A percentile compares a stretch with the other conserved stretches of the same genome.
These are phyloP conservation scores for Stephania japonica DNA, from an alignment of 164 flowering plant genomes.

Conservation along the genomic window DNA sequence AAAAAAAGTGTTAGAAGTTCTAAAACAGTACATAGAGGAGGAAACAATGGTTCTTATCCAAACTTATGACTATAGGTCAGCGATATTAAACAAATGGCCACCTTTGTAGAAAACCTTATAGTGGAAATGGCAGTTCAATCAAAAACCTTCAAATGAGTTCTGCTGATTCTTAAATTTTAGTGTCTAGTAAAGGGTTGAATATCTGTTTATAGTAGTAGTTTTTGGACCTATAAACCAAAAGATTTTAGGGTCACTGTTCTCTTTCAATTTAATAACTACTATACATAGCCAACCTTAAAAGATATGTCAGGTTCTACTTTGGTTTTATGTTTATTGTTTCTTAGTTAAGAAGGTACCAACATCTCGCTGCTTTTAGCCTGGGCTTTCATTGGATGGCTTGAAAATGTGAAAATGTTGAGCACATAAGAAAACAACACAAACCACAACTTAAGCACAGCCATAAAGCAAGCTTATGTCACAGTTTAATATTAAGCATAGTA, in stretches of 20 bases:
- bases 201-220: neutral
- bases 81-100: constrained; percentile 4
- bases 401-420: neutral
- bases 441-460: neutral
- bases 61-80: neutral
- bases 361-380: neutral
- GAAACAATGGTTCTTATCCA: neutral
- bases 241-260: neutral
- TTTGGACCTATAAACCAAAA: neutral
- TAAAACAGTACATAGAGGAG: neutral
- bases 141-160: neutral
- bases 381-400: neutral
- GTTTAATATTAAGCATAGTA: neutral
- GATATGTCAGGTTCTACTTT: constrained; percentile 4
- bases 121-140: neutral
- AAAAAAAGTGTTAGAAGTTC: neutral
- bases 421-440: neutral
- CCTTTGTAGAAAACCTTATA: neutral
- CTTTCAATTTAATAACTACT: neutral
- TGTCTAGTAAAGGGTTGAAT: neutral
- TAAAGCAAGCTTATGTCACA: neutral
- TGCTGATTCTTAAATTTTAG: neutral
- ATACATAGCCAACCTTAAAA: neutral
- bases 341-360: neutral
- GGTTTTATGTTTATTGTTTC: constrained; percentile 9